These are phyloP conservation scores for Aspergillus sp. DNA, from an alignment of 2,329 filamentous ascomycete species.

Conservation along the genomic window DNA sequence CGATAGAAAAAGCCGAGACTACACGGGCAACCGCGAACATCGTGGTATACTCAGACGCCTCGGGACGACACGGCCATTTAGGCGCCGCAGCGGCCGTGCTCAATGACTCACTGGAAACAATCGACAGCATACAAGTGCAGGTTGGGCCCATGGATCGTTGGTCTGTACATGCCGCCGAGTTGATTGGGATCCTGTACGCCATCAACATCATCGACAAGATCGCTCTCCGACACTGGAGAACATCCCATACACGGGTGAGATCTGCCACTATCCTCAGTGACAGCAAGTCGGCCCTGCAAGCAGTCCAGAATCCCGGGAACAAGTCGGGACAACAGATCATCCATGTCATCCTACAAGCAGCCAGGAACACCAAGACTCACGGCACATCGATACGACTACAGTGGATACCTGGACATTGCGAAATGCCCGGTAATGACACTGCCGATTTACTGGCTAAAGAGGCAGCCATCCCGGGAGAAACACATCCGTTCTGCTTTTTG, in stretches of 20 bases:
- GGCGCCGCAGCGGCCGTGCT: slow-evolving; percentile 7
- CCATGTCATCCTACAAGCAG: no score
- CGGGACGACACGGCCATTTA: slow-evolving; percentile 6
- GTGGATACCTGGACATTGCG: no score
- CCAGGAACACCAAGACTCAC: no score
- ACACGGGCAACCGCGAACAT: background rate
- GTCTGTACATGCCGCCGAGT: slow-evolving; percentile 9
- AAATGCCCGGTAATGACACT: no score
- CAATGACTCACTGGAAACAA: no score
- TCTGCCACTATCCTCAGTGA: slow-evolving; percentile 12
- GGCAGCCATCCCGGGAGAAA: background rate
- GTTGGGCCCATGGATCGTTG: slow-evolving; percentile 7
- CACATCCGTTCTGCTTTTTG: background rate
- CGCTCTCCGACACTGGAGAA: no score
- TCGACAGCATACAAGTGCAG: no score
- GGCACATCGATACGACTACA: no score
- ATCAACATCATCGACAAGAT: slow-evolving; percentile 8
- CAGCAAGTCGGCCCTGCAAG: slow-evolving; percentile 13
- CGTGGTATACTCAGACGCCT: slow-evolving; percentile 6
- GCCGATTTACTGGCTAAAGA: background rate
- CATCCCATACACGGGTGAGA: no score
- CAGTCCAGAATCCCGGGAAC: background rate
- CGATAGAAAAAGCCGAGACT: background rate
- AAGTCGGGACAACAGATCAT: no score
- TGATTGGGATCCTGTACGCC: slow-evolving; percentile 11